Evolutionary conservation across 2,329 filamentous ascomycete genomes (phyloP).

Genomic region (Colletotrichum kahawae): DNA sequence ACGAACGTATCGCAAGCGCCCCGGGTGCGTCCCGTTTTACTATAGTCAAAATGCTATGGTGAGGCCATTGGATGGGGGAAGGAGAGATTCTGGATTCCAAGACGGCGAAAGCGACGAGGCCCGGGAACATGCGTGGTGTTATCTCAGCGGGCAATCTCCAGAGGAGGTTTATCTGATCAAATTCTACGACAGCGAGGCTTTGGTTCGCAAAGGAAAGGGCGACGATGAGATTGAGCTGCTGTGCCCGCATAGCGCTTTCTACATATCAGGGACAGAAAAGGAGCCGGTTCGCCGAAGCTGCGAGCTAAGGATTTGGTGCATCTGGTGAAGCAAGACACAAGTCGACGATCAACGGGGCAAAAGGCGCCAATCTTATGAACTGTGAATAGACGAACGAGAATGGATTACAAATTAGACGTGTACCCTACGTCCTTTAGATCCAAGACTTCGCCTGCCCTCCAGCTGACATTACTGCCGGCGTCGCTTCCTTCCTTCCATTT

Average conservation of each 20-base stretch:
- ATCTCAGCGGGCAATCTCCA: constrained; percentile 1
- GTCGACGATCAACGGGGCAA: not conserved
- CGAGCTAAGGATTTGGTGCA: constrained; percentile 6
- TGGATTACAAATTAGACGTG: not conserved
- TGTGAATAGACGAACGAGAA: not conserved
- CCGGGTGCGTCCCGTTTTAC: not conserved
- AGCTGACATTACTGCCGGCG: constrained; percentile 34
- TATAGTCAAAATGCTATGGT: constrained; percentile 7
- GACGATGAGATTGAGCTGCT: not conserved
- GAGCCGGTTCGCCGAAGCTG: not conserved
- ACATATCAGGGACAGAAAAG: not conserved
- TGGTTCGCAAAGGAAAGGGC: not conserved
- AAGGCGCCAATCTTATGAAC: not conserved
- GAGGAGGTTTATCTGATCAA: not conserved
- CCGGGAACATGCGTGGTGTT: not conserved
- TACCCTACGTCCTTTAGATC: constrained; percentile 27
- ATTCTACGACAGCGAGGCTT: constrained; percentile 9
- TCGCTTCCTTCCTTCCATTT: constrained; percentile 49
- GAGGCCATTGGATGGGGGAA: not conserved
- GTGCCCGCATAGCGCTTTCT: constrained; percentile 5
- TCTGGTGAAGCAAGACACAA: not conserved
- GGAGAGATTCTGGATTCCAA: not conserved
- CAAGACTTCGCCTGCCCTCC: constrained; percentile 33
- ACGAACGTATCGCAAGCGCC: not conserved
- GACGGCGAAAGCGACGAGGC: not conserved